Evolutionary conservation across 1,139 yeast genomes (phyloP).

Genomic region (Scheffersomyces illinoinensis): DNA sequence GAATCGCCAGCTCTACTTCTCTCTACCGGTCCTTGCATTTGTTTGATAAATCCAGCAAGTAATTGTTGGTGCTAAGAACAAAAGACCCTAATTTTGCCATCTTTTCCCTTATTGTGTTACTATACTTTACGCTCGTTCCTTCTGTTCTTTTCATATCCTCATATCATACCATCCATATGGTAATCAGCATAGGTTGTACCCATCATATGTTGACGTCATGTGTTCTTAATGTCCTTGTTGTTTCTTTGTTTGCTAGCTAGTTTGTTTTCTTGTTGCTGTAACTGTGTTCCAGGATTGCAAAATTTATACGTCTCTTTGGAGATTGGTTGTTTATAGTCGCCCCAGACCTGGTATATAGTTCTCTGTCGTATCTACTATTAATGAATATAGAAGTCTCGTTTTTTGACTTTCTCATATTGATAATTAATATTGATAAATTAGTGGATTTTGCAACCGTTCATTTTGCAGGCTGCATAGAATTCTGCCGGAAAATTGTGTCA

Average conservation of each 20-base stretch:
- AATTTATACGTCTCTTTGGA: not conserved
- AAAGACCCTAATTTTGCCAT: not conserved
- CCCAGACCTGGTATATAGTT: not conserved
- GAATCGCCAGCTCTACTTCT: not conserved
- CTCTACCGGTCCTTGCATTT: slow-evolving; percentile 6
- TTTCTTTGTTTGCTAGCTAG: not conserved
- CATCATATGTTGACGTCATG: not conserved
- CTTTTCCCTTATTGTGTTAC: not conserved
- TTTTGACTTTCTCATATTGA: not conserved
- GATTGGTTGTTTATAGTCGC: not conserved
- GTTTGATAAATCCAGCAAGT: slow-evolving; percentile 6
- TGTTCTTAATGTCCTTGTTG: not conserved
- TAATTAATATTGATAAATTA: too few relatives aligned
- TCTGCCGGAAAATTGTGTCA: not conserved
- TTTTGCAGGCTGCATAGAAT: not conserved
- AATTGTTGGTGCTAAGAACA: not conserved
- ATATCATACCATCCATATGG: not conserved
- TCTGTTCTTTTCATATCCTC: slow-evolving; percentile 3
- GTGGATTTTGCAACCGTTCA: not conserved
- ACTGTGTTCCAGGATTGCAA: not conserved
- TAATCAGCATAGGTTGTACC: not conserved
- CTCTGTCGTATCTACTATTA: not conserved
- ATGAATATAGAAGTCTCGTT: not conserved
- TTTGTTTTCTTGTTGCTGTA: not conserved
- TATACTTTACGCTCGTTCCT: slow-evolving; percentile 4